Conservation (phyloP, 495 filamentous ascomycete genomes). For the Talaromyces ruber region DNA sequence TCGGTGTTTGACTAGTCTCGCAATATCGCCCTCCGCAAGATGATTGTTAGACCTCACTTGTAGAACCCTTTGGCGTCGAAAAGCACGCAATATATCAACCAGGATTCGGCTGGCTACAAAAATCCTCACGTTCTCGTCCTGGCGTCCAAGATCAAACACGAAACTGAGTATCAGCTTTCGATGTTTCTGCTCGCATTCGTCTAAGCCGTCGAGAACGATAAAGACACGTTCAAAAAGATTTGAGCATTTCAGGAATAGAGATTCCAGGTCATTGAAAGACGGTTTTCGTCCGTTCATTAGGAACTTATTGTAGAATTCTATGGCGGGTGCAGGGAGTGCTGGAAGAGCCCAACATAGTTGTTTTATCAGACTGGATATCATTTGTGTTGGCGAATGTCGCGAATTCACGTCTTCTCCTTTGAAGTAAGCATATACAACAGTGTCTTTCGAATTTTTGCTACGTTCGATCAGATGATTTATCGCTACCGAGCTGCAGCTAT, state of each 20-base stretch:
- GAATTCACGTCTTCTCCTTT: background rate
- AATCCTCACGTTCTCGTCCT: background rate
- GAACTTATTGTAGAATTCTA: background rate
- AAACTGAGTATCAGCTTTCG: background rate
- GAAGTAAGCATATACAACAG: background rate
- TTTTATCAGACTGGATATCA: background rate
- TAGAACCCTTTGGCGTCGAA: background rate
- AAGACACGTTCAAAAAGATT: background rate
- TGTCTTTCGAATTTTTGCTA: background rate
- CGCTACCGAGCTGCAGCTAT: background rate
- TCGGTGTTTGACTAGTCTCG: background rate
- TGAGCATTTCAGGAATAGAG: background rate
- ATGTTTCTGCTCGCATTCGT: background rate
- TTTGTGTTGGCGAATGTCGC: background rate
- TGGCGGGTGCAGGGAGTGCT: background rate
- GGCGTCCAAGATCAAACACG: background rate
- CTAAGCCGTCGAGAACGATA: background rate
- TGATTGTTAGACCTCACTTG: background rate
- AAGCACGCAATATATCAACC: background rate
- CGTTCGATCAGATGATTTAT: background rate
- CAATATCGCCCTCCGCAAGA: background rate
- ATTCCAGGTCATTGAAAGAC: background rate
- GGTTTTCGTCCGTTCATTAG: background rate
- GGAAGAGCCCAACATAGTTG: background rate
- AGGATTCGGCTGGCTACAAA: background rate